A percentile compares a stretch with the other conserved stretches of the same genome.
phyloP scores from a whole-genome alignment of 352 stramenopile genomes.

The Pythium scleroteichum region DNA sequence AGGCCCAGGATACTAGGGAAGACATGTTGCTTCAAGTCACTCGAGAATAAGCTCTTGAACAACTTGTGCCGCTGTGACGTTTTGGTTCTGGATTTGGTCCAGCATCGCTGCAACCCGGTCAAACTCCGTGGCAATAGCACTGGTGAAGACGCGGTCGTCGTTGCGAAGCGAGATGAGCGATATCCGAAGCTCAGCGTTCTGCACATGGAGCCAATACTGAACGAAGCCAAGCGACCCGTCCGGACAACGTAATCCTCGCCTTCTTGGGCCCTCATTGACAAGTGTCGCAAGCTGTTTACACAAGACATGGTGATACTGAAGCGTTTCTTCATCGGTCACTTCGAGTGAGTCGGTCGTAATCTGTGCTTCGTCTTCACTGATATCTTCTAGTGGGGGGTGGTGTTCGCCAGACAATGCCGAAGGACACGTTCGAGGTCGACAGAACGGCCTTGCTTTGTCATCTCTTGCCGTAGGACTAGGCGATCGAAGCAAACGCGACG shows the following conservation, averaged over 20 bases:
- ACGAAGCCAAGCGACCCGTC: not conserved
- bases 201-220: slow-evolving; percentile 12
- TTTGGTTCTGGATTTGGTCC: slow-evolving; percentile 20
- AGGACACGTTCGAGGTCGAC: slow-evolving; percentile 43
- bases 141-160: not conserved
- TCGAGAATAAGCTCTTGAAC: slow-evolving; percentile 11
- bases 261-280: slow-evolving; percentile 13
- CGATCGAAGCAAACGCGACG: slow-evolving; percentile 18
- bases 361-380: not conserved
- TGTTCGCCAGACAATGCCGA: slow-evolving; percentile 42
- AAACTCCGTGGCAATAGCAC: not conserved
- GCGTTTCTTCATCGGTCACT: slow-evolving; percentile 12
- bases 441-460: slow-evolving; percentile 18
- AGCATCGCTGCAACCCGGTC: slow-evolving; percentile 13
- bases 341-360: not conserved
- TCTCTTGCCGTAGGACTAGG: slow-evolving; percentile 12
- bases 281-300: slow-evolving; percentile 22
- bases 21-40: not conserved
- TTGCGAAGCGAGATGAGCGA: not conserved
- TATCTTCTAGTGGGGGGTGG: not conserved
- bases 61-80: not conserved
- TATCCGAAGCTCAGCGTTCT: slow-evolving; percentile 1
- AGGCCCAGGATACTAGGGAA: not conserved
- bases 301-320: slow-evolving; percentile 21
- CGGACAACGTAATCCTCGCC: slow-evolving; percentile 1